Evolutionary conservation across 169 alveolate species (phyloP).

Genomic region (Plasmodium gonderi): DNA sequence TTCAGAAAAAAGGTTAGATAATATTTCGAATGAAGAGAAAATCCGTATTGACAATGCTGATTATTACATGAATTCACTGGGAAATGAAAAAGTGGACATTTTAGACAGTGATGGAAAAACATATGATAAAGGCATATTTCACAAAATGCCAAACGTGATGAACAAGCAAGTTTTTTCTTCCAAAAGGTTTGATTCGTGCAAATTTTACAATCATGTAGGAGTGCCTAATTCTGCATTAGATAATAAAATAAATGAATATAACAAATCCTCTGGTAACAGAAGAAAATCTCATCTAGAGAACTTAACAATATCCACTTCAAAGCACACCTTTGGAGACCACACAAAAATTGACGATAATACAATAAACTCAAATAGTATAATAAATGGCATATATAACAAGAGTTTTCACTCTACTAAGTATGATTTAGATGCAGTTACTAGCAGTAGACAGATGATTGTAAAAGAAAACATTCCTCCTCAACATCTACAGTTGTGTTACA

Average conservation of each 20-base stretch:
- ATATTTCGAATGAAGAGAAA: not conserved
- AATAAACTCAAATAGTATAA: not conserved
- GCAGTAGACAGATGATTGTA: not conserved
- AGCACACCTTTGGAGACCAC: not conserved
- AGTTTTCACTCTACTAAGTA: slow-evolving; percentile 8
- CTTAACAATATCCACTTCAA: not conserved
- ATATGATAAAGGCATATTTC: not conserved
- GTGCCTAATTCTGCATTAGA: not conserved
- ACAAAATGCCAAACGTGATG: not conserved
- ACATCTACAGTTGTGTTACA: not conserved
- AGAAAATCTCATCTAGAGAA: not conserved
- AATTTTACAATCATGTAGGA: not conserved
- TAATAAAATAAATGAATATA: not conserved
- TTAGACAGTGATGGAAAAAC: not conserved
- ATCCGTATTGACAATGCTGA: not conserved
- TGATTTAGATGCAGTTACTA: slow-evolving; percentile 2
- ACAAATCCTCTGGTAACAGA: not conserved
- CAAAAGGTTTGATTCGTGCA: not conserved
- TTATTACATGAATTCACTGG: not conserved
- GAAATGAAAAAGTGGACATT: not conserved
- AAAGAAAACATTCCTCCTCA: not conserved
- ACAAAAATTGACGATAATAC: not conserved
- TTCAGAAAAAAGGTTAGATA: not conserved
- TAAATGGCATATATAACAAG: not conserved
- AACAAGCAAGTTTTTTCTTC: not conserved